Conservation (phyloP, 2,329 filamentous ascomycete species). For the Ceratocystis diversiconidia region DNA sequence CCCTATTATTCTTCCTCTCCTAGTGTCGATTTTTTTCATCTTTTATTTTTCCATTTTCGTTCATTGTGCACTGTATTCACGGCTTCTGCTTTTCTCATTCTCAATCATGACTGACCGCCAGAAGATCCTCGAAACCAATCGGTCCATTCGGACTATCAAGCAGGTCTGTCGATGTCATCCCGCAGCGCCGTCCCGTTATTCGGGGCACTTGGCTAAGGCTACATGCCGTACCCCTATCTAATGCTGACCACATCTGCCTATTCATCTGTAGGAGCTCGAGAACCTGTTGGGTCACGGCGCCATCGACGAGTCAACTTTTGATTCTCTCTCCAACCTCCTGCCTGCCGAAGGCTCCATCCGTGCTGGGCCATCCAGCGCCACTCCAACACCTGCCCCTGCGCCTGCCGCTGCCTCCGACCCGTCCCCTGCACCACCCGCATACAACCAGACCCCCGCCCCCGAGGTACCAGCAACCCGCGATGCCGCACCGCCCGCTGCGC, state of each 20-base stretch:
- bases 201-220: background rate
- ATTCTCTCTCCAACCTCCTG: constrained; percentile 58
- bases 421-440: constrained; percentile 35
- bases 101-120: constrained; percentile 33
- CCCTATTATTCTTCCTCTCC: too few species aligned
- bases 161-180: constrained; percentile 41
- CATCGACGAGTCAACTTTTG: constrained; percentile 61
- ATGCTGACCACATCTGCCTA: background rate
- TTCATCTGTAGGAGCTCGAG: constrained; percentile 60
- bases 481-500: constrained; percentile 14
- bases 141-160: constrained; percentile 76
- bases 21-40: too few species aligned
- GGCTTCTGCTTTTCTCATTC: background rate
- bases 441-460: constrained; percentile 34
- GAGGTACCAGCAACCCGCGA: constrained; percentile 29
- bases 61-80: background rate
- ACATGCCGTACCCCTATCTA: background rate
- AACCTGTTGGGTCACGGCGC: constrained; percentile 70
- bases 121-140: constrained; percentile 56
- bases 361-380: constrained; percentile 30
- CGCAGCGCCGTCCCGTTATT: too few species aligned
- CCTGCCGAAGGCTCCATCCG: constrained; percentile 54
- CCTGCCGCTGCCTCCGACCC: constrained; percentile 24
- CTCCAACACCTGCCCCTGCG: constrained; percentile 23
- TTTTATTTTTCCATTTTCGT: background rate